Evolutionary conservation across 1,284 basidiomycete species (phyloP).

Genomic region (Sporisorium iseilematis-ciliati): DNA sequence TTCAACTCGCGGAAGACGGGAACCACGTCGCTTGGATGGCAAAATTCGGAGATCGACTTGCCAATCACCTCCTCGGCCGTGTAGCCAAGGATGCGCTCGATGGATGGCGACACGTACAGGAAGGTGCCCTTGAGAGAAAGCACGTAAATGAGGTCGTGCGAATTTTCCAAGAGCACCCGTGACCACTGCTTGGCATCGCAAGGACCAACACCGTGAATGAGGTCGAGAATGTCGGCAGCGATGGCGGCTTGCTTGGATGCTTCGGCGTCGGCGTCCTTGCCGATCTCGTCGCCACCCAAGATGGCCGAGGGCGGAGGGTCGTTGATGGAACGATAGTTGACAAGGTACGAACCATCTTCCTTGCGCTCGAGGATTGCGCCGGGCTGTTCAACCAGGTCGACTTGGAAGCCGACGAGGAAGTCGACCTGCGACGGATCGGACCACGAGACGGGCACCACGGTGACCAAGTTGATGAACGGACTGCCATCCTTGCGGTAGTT

Average conservation of each 20-base stretch:
- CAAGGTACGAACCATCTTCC: slow-evolving; percentile 60
- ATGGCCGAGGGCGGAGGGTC: slow-evolving; percentile 44
- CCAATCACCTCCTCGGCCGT: slow-evolving; percentile 82
- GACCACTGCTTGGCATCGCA: slow-evolving; percentile 62
- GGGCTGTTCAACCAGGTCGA: slow-evolving; percentile 86
- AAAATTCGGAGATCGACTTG: slow-evolving; percentile 80
- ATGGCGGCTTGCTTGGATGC: slow-evolving; percentile 50
- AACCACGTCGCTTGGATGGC: slow-evolving; percentile 88
- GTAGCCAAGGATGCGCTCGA: slow-evolving; percentile 63
- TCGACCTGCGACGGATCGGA: slow-evolving; percentile 80
- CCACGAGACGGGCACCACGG: slow-evolving; percentile 64
- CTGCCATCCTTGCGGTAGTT: slow-evolving; percentile 88
- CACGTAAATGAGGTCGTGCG: slow-evolving; percentile 84
- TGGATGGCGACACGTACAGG: slow-evolving; percentile 82
- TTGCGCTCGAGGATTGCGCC: slow-evolving; percentile 77
- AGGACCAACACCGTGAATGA: slow-evolving; percentile 47
- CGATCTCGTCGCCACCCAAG: slow-evolving; percentile 33
- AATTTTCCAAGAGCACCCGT: slow-evolving; percentile 58
- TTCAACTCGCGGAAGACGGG: slow-evolving; percentile 93
- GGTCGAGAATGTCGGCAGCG: slow-evolving; percentile 50
- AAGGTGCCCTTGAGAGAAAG: slow-evolving; percentile 93
- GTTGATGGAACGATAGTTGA: slow-evolving; percentile 62
- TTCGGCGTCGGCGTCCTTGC: slow-evolving; percentile 47
- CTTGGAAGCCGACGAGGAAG: slow-evolving; percentile 87
- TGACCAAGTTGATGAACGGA: slow-evolving; percentile 76